These are phyloP conservation scores for Xylaria cubensis DNA, from an alignment of 495 filamentous ascomycete species.

Conservation along the genomic window DNA sequence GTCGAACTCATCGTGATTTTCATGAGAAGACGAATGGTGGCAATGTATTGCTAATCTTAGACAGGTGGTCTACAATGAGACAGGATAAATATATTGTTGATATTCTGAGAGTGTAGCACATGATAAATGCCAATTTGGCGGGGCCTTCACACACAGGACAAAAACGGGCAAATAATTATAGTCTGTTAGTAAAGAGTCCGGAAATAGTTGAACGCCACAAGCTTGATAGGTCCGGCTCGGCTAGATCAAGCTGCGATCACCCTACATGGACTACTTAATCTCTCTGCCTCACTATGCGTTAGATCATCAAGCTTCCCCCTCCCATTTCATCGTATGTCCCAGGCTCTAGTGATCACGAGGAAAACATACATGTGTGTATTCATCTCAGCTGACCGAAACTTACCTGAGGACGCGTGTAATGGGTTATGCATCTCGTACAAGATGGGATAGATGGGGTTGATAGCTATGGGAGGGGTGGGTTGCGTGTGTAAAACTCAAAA, in stretches of 20 bases:
- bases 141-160: background rate
- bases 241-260: background rate
- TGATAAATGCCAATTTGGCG: background rate
- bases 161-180: background rate
- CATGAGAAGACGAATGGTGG: background rate
- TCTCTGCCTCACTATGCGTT: background rate
- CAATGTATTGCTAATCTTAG: background rate
- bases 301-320: conserved; percentile 6
- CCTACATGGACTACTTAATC: background rate
- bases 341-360: background rate
- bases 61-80: background rate
- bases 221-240: background rate
- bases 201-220: background rate
- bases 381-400: conserved; percentile 7
- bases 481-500: background rate
- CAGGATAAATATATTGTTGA: background rate
- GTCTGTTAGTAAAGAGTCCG: background rate
- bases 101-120: background rate
- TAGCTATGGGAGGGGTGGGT: conserved; percentile 3
- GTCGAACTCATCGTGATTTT: background rate
- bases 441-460: background rate
- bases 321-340: conserved; percentile 1
- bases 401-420: background rate
- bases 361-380: conserved; percentile 4
- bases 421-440: background rate